Base-by-base conservation (phyloP, 1,284 basidiomycete genomes). In the Puccinia triticina region DNA sequence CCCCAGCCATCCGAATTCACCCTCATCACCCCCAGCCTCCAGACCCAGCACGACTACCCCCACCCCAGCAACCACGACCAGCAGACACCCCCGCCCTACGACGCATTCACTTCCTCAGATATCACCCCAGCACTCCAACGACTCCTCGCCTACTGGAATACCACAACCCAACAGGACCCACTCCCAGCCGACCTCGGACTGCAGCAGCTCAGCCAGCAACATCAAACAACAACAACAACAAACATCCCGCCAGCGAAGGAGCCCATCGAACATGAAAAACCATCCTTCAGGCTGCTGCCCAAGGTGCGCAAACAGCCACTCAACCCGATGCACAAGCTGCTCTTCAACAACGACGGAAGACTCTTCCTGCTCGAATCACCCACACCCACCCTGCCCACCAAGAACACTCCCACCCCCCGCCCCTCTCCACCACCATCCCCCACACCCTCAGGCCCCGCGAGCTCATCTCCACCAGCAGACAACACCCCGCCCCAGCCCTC, bases 401-500 rank as follows among this genome's bases (percentile, higher is more conserved):
- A 40, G 1, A 74, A 53, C 43, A 75, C 37, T n/a, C 8, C 23
- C 71, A 16, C 12, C 59, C 4, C 59, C 4, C 21, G 46, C 37
- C 32, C 7, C 46, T 34, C 66, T 32, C 26, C 66, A 29, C 18
- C 67, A 46, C 67, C 43, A 71, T 46, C 67, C 4, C 29, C 29
- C 59, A 11, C n/a, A 10, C 12, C 59, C 8, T 18, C 32, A 50
- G 0, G 4, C 32, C 29, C 29, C 10, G 55, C 50, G 12, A 61
- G 7, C 12, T 55, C 55, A 37, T 18, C 21, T 2, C n/a, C 43
- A 53, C 37, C n/a, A 50, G 7, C 50, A 73, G 48, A 73, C 21
- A n/a, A 21, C 48, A 21, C 50, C 26, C 83, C n/a, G 83, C 0
- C 43, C 3, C 37, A 69, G 18, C 66, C 66, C 40, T 84, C 85